phyloP scores from a whole-genome alignment of 495 filamentous ascomycete genomes.

The Parachaetomium inaequale region DNA sequence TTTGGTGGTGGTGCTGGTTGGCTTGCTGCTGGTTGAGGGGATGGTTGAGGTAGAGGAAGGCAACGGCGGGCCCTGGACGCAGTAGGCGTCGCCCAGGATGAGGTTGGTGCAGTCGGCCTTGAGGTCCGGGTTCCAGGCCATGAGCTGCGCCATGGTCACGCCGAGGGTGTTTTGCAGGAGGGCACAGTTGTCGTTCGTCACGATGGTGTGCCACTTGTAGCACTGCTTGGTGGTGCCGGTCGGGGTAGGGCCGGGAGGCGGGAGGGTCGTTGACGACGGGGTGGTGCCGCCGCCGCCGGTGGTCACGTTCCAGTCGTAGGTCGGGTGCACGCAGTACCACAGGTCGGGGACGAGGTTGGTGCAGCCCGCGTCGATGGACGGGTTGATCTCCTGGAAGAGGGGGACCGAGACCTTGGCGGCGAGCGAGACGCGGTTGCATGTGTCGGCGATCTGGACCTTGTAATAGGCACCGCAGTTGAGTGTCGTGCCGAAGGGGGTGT shows the following conservation, averaged over 20 bases:
- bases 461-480: background rate
- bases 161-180: constrained; percentile 7
- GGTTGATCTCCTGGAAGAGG: constrained; percentile 4
- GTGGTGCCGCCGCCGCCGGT: background rate
- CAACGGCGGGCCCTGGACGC: background rate
- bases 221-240: background rate
- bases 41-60: background rate
- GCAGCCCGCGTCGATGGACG: constrained; percentile 1
- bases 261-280: background rate
- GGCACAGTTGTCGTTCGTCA: constrained; percentile 1
- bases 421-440: background rate
- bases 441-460: constrained; percentile 6
- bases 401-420: background rate
- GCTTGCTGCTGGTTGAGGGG: background rate
- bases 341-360: background rate
- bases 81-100: constrained; percentile 1
- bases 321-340: constrained; percentile 8
- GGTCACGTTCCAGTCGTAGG: background rate
- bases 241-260: background rate
- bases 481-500: background rate
- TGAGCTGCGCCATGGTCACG: constrained; percentile 4
- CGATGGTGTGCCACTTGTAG: background rate
- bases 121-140: constrained; percentile 8
- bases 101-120: constrained; percentile 2
- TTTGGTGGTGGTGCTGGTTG: background rate